phyloP scores from a whole-genome alignment of 2,329 filamentous ascomycete species.

The Daldinia sp. region DNA sequence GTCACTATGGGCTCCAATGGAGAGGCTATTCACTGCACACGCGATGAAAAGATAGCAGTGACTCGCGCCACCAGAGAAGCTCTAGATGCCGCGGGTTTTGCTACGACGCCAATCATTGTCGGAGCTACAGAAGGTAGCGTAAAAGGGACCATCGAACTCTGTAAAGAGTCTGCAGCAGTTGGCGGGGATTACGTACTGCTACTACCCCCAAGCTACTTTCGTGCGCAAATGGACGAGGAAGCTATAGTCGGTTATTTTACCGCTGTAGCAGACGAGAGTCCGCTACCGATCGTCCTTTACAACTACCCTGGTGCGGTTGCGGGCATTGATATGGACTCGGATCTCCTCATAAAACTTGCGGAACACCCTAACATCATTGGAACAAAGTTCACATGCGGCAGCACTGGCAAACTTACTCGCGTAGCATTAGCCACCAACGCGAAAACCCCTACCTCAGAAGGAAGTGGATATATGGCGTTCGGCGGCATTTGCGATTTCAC shows the following conservation, averaged over 20 bases:
- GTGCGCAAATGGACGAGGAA: slow-evolving; percentile 76
- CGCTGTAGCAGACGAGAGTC: slow-evolving; percentile 76
- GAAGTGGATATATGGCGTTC: slow-evolving; percentile 81
- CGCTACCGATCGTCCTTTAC: slow-evolving; percentile 84
- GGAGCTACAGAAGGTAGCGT: slow-evolving; percentile 85
- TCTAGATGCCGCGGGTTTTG: slow-evolving; percentile 81
- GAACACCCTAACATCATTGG: slow-evolving; percentile 85
- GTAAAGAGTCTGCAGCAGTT: slow-evolving; percentile 69
- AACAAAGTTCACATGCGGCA: slow-evolving; percentile 92
- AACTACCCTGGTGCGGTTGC: slow-evolving; percentile 90
- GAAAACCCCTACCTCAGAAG: slow-evolving; percentile 67
- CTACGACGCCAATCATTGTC: slow-evolving; percentile 79
- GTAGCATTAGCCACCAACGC: slow-evolving; percentile 78
- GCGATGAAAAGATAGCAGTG: slow-evolving; percentile 77
- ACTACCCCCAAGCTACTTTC: slow-evolving; percentile 85
- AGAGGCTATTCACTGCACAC: slow-evolving; percentile 84
- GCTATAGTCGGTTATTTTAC: slow-evolving; percentile 78
- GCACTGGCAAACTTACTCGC: slow-evolving; percentile 87
- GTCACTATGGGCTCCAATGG: slow-evolving; percentile 92
- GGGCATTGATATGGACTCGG: slow-evolving; percentile 89
- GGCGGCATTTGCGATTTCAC: slow-evolving; percentile 91
- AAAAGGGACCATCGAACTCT: slow-evolving; percentile 78
- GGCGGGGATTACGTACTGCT: slow-evolving; percentile 84
- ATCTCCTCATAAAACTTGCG: slow-evolving; percentile 81
- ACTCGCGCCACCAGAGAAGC: slow-evolving; percentile 82